These are phyloP conservation scores for Lecanoromycetidae sp. DNA, from an alignment of 2,329 filamentous ascomycete species.

Conservation along the genomic window DNA sequence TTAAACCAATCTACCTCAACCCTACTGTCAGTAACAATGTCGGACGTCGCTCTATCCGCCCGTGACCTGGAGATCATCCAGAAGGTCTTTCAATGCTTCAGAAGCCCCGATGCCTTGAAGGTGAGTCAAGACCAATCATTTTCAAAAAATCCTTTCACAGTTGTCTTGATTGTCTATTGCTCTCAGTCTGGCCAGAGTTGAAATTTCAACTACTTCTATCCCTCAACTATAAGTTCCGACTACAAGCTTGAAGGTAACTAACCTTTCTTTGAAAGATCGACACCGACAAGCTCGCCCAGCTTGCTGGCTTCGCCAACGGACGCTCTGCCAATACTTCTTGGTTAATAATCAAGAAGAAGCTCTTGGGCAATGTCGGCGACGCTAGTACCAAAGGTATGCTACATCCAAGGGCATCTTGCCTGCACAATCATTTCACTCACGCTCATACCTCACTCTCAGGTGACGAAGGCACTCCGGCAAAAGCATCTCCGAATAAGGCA, in stretches of 20 bases:
- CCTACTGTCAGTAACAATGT: neutral
- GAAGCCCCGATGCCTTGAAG: conserved; percentile 2
- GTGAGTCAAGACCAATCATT: conserved; percentile 7
- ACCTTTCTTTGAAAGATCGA: conserved; percentile 29
- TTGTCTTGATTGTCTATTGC: neutral
- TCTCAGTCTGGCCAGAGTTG: too few species aligned
- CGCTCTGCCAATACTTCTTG: conserved; percentile 28
- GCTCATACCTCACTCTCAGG: too few species aligned
- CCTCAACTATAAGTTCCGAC: too few species aligned
- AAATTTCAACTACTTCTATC: too few species aligned
- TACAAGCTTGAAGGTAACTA: too few species aligned
- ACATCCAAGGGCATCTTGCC: too few species aligned
- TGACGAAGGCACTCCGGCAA: conserved; percentile 1
- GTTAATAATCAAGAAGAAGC: conserved; percentile 28
- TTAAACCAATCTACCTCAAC: neutral
- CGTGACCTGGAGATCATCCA: conserved; percentile 12
- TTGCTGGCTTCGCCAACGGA: conserved; percentile 27
- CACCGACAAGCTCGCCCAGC: conserved; percentile 27
- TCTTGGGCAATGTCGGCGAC: conserved; percentile 16
- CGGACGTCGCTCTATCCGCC: neutral
- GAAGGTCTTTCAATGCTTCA: conserved; percentile 9
- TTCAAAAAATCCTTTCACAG: neutral
- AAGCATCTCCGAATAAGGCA: conserved; percentile 5
- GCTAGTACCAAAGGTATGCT: too few species aligned
- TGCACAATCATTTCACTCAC: too few species aligned